phyloP scores from a whole-genome alignment of 495 filamentous ascomycete species.

The Entonaema liquescens region DNA sequence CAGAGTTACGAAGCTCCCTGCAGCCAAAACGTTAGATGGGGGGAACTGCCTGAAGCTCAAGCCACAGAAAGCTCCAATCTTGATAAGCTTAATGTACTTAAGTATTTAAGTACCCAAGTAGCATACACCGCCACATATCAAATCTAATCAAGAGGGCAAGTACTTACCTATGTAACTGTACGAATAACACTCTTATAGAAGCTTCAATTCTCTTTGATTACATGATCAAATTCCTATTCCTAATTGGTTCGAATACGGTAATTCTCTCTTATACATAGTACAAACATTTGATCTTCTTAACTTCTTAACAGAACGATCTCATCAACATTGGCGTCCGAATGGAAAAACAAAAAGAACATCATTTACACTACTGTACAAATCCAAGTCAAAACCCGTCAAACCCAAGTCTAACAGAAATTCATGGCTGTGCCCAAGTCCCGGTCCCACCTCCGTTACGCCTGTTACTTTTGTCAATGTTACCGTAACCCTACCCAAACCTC shows the following conservation, averaged over 20 bases:
- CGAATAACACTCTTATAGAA: background rate
- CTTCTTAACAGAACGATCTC: background rate
- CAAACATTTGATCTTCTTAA: background rate
- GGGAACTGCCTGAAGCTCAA: slow-evolving; percentile 18
- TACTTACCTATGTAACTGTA: too few species aligned
- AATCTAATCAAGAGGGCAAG: too few species aligned
- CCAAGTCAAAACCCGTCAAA: too few species aligned
- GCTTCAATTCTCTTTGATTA: background rate
- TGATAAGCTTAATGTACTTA: background rate
- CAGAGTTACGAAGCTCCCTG: slow-evolving; percentile 46
- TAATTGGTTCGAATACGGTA: background rate
- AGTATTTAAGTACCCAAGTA: background rate
- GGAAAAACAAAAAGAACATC: background rate
- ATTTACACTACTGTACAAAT: background rate
- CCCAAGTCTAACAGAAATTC: background rate
- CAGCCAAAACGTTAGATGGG: slow-evolving; percentile 11
- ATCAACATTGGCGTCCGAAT: background rate
- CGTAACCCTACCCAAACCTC: slow-evolving; percentile 35
- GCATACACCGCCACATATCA: slow-evolving; percentile 6
- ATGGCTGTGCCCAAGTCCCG: background rate
- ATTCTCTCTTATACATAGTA: background rate
- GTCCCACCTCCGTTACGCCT: background rate
- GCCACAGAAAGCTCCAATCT: slow-evolving; percentile 18
- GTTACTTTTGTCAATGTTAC: slow-evolving; percentile 4
- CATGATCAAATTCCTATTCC: background rate